phyloP scores from a whole-genome alignment of 306 rosid species.

The Bauhinia variegata region DNA sequence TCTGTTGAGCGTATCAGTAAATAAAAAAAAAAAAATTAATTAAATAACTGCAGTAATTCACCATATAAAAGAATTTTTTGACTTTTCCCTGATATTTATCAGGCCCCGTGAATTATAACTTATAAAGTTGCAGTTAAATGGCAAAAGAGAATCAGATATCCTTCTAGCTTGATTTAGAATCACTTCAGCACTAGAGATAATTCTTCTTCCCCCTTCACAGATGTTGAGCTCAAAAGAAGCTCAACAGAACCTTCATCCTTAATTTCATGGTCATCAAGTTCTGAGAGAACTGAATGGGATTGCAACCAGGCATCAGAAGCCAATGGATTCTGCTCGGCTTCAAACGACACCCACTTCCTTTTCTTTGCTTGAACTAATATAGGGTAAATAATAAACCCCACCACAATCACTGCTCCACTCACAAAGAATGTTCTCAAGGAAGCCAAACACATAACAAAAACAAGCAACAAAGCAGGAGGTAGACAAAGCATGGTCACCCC shows the following conservation, averaged over 20 bases:
- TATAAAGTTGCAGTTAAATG: background rate
- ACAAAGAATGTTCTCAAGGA: slow-evolving; percentile 66
- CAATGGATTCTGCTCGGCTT: slow-evolving; percentile 40
- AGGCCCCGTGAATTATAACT: background rate
- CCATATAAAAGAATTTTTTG: no score
- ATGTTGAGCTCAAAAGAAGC: slow-evolving; percentile 49
- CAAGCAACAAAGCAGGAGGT: slow-evolving; percentile 72
- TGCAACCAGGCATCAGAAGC: slow-evolving; percentile 41
- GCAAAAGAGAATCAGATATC: slow-evolving; percentile 16
- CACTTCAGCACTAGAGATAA: slow-evolving; percentile 40
- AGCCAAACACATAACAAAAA: slow-evolving; percentile 90
- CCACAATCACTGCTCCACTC: slow-evolving; percentile 54
- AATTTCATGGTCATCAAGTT: slow-evolving; percentile 39
- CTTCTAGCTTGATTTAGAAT: slow-evolving; percentile 40
- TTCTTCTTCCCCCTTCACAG: slow-evolving; percentile 41
- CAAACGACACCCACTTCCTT: slow-evolving; percentile 52
- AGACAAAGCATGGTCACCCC: slow-evolving; percentile 73
- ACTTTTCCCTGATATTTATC: no score
- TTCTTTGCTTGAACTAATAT: slow-evolving; percentile 59
- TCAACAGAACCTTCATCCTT: slow-evolving; percentile 47
- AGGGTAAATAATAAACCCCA: slow-evolving; percentile 72
- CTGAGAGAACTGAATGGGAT: slow-evolving; percentile 37
- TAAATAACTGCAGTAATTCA: no score
- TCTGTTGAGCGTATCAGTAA: no score
- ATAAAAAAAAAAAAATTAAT: no score